These are phyloP conservation scores for Leccinellum albellum DNA, from an alignment of 768 basidiomycete genomes.

Conservation along the genomic window DNA sequence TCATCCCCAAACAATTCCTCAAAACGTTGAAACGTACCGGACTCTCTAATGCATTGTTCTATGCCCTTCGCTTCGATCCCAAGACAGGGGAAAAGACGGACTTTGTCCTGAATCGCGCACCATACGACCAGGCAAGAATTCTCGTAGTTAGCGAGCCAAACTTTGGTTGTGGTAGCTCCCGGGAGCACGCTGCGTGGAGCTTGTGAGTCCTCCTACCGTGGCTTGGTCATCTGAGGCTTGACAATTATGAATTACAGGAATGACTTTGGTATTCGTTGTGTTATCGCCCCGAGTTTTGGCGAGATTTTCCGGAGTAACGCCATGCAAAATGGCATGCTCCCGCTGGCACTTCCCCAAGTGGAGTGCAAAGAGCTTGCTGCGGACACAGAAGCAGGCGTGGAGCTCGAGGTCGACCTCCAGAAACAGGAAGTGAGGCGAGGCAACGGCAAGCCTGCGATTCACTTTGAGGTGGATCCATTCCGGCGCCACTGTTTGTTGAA, in stretches of 20 bases:
- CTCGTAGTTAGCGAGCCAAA: conserved; percentile 83
- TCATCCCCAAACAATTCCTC: conserved; percentile 92
- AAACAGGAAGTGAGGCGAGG: conserved; percentile 71
- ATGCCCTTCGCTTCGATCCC: conserved; percentile 71
- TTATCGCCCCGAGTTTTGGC: conserved; percentile 86
- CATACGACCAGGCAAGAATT: conserved; percentile 72
- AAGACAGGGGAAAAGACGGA: conserved; percentile 77
- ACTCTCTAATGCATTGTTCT: conserved; percentile 79
- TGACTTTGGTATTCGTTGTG: conserved; percentile 86
- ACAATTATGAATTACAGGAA: conserved; percentile 41
- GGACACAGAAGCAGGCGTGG: conserved; percentile 72
- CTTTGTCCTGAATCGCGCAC: conserved; percentile 79
- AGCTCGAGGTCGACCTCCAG: conserved; percentile 83
- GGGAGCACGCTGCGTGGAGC: conserved; percentile 90
- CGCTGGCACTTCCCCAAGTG: conserved; percentile 63
- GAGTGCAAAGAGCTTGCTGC: conserved; percentile 69
- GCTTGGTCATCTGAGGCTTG: not conserved
- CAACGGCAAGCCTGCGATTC: conserved; percentile 68
- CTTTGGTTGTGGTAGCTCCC: conserved; percentile 88
- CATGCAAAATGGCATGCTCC: conserved; percentile 94
- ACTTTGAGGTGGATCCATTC: conserved; percentile 87
- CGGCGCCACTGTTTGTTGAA: conserved; percentile 91
- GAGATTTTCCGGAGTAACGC: conserved; percentile 89
- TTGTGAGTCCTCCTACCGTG: conserved; percentile 45
- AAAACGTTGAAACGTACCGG: conserved; percentile 91